Base-by-base conservation (phyloP, 2,329 filamentous ascomycete species). In the Epichloe bromicola region DNA sequence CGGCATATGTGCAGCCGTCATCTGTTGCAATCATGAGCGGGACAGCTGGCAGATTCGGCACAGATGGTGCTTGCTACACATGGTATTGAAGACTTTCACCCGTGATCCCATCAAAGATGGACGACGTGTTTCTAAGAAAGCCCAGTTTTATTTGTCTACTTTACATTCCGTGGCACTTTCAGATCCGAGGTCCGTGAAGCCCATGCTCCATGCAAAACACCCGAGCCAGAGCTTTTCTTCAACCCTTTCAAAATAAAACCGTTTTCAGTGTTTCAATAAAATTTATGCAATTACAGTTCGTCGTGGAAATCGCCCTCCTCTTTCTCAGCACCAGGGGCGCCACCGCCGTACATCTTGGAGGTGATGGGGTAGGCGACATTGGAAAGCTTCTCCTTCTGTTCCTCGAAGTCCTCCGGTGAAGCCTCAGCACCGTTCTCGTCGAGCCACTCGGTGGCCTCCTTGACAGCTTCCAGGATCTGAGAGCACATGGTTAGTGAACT, bases 381-480 rank as follows among this genome's bases (percentile, higher is more conserved):
- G 63, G 87, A 94, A 60, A 98, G 81, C 81, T 96, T 96, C 86
- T 98, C 91, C 79, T 94, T 95, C 79, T 97, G 91, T 82, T 98
- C 93, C 73, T 96, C 90, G 63, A 97, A 96, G 76, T 97, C 93
- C 76, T 96, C 91, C 54, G 88, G 60, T 77, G 77, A 81, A 57
- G 93, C 93, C 49, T 85, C 85, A 59, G 85, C 82, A 59, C 81
- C 87, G 74, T 96, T 94, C 80, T 95, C 88, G 62, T 96, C 90
- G 54, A 98, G 84, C 93, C 93, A 98, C 70, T 96, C 90, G 62
- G 84, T 85, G 57, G 88, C 77, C 77, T 98, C 93, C 86, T 97
- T 97, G 74, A 98, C 83, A 57, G 93, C 93, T 59, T 96, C 90
- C 58, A 95, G 74, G 62, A 98, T 82, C 80, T 85, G 49, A 14